phyloP scores from a whole-genome alignment of 768 basidiomycete species.

The Lentinus brumalis region DNA sequence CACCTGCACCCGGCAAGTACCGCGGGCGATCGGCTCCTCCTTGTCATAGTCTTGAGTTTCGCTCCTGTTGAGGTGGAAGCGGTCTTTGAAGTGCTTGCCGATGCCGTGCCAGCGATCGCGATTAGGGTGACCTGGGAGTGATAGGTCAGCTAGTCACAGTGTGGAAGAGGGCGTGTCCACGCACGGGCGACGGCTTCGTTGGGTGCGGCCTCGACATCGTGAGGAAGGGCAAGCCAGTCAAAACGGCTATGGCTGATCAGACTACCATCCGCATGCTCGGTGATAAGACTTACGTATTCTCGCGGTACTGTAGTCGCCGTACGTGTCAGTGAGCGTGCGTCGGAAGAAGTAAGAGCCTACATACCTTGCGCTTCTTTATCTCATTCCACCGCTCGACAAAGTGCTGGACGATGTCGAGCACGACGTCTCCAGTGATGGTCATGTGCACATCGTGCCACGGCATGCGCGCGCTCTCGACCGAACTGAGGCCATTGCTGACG shows the following conservation, averaged over 20 bases:
- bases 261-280: background rate
- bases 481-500: slow-evolving; percentile 67
- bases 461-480: slow-evolving; percentile 75
- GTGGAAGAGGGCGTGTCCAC: slow-evolving; percentile 19
- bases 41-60: slow-evolving; percentile 37
- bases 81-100: slow-evolving; percentile 63
- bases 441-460: slow-evolving; percentile 98
- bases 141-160: background rate
- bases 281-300: slow-evolving; percentile 46
- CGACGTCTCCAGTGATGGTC: slow-evolving; percentile 78
- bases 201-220: slow-evolving; percentile 60
- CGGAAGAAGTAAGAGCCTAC: background rate
- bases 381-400: slow-evolving; percentile 94
- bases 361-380: slow-evolving; percentile 79
- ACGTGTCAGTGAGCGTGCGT: background rate
- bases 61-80: slow-evolving; percentile 50
- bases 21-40: slow-evolving; percentile 45
- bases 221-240: slow-evolving; percentile 80
- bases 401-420: slow-evolving; percentile 91
- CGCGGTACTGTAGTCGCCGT: slow-evolving; percentile 29
- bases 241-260: slow-evolving; percentile 39
- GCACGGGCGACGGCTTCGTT: slow-evolving; percentile 67
- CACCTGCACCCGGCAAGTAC: slow-evolving; percentile 73
- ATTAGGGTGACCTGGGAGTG: slow-evolving; percentile 61
- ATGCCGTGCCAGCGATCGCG: slow-evolving; percentile 58